These are phyloP conservation scores for Maudiozyma pseudohumilis DNA, from an alignment of 805 yeast species.

Conservation along the genomic window DNA sequence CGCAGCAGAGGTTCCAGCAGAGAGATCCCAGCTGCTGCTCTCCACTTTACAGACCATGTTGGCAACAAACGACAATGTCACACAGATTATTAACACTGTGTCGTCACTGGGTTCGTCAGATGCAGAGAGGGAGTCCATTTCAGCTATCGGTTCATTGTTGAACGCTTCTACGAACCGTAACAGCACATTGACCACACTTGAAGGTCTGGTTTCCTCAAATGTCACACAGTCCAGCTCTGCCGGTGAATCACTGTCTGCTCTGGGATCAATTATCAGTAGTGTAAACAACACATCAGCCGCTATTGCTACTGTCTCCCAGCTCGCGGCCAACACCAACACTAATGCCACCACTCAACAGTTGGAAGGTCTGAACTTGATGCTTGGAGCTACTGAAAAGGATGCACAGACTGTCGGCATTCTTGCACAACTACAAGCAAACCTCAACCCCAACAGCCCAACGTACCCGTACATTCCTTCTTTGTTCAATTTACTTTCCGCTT, in stretches of 20 bases:
- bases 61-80: conserved; percentile 1
- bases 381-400: conserved; percentile 16
- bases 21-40: conserved; percentile 12
- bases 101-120: conserved; percentile 9
- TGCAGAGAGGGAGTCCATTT: conserved; percentile 11
- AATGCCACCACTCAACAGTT: conserved; percentile 20
- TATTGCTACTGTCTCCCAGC: conserved; percentile 12
- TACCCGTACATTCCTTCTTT: conserved; percentile 17
- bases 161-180: conserved; percentile 13
- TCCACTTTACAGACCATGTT: conserved; percentile 9
- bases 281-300: conserved; percentile 14
- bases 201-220: conserved; percentile 12
- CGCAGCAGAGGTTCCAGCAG: conserved; percentile 9
- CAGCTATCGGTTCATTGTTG: conserved; percentile 15
- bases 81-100: conserved; percentile 10
- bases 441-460: conserved; percentile 12
- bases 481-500: conserved; percentile 15
- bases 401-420: conserved; percentile 12
- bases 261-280: conserved; percentile 12
- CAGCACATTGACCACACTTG: conserved; percentile 12
- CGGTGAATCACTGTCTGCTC: conserved; percentile 13
- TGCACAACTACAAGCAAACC: conserved; percentile 9
- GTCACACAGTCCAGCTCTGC: conserved; percentile 18
- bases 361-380: conserved; percentile 13
- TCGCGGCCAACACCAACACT: conserved; percentile 14